Evolutionary conservation across 352 stramenopile species (phyloP).

Genomic region (Phytophthora brassicae): DNA sequence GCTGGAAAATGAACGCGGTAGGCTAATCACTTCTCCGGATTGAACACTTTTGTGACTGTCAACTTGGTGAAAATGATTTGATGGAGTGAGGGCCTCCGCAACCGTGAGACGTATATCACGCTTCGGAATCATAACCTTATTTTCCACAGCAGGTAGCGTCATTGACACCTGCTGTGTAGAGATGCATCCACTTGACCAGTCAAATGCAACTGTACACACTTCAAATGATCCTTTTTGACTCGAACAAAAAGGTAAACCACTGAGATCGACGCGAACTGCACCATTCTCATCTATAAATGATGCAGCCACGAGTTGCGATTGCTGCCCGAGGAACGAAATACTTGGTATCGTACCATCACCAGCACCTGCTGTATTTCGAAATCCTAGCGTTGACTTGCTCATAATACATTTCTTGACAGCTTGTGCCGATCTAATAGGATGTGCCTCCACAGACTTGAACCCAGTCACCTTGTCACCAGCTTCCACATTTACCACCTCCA

Average conservation of each 20-base stretch:
- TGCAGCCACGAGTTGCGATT: slow-evolving; percentile 26
- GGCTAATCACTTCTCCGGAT: slow-evolving; percentile 18
- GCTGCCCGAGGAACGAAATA: slow-evolving; percentile 35
- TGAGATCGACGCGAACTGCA: slow-evolving; percentile 23
- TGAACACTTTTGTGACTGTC: slow-evolving; percentile 37
- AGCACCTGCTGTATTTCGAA: neutral
- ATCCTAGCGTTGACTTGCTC: neutral
- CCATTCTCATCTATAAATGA: slow-evolving; percentile 18
- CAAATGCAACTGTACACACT: slow-evolving; percentile 35
- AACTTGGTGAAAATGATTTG: slow-evolving; percentile 42
- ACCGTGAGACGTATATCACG: slow-evolving; percentile 34
- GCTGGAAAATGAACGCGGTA: slow-evolving; percentile 34
- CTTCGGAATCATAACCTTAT: slow-evolving; percentile 13
- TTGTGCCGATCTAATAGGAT: slow-evolving; percentile 16
- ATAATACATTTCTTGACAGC: neutral
- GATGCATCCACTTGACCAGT: slow-evolving; percentile 22
- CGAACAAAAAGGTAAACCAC: slow-evolving; percentile 14
- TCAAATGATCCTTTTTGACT: slow-evolving; percentile 33
- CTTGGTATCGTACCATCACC: slow-evolving; percentile 15
- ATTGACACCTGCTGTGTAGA: slow-evolving; percentile 30
- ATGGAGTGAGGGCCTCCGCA: slow-evolving; percentile 26
- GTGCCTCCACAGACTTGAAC: slow-evolving; percentile 17
- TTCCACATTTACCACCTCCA: slow-evolving; percentile 47
- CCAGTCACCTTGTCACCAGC: slow-evolving; percentile 40
- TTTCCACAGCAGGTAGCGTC: slow-evolving; percentile 7